Base-by-base conservation (phyloP, 306 rosid species). In the Rosa lucieae region DNA sequence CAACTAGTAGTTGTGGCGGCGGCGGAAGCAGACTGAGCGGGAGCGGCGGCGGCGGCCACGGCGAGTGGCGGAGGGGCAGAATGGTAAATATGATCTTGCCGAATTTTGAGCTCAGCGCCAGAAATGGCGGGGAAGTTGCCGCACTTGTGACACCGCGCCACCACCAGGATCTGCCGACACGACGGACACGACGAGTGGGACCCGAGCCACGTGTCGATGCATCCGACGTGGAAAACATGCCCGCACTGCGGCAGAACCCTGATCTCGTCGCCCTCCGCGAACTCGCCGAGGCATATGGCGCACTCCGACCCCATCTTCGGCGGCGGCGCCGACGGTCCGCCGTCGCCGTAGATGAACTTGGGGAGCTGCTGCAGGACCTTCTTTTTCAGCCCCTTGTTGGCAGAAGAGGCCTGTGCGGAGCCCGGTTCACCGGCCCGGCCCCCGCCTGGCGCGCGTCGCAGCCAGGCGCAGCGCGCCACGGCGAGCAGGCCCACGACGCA, bases 381-480 rank as follows among this genome's bases (percentile, higher is more conserved):
- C 89, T 93, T 93, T 82, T 90, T 93, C 0, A 91, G 47, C 0
- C 98, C 97, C 10, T 89, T 90, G 83, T 91, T 91, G 21, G 93
- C 94, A 37, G 82, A 21, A 0, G 93, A 73, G 0, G 91, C 82
- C 15, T 74, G 86, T 9, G 53, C 58, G 0, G 85, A 84, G 0
- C 78, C 53, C 0, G 55, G 7, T 1, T 20, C 12, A 15, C 40
- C 53, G 0, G 39, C 13, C 6, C 81, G 80, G 17, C 7, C 67
- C 3, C 53, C 10, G 9, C 71, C 84, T 15, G 90, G 1, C 4
- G 83, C 82, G 21, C 92, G 93, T 18, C 97, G 90, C 67, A 91
- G 88, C 97, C 97, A 93, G 1, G 98, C 86, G 74, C 98, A 93
- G 46, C 97, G 87, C 0, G 92, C 98, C 6, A 93, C 95, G 13